Percentiles rank a stretch among this genome's conserved stretches.
phyloP scores from a whole-genome alignment of 176 grass and related monocot species.

The Oryza glaberrima region DNA sequence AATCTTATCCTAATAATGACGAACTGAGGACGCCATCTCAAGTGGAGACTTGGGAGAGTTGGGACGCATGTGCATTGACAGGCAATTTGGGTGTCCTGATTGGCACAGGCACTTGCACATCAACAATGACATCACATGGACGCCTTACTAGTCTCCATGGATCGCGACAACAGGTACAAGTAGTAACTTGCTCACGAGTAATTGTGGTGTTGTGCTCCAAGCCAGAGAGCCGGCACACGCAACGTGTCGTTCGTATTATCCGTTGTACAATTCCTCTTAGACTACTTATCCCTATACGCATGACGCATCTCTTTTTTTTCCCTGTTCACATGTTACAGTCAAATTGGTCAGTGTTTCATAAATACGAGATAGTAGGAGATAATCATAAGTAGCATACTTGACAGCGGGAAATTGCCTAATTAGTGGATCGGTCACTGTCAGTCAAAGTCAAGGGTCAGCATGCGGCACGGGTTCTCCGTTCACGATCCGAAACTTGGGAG shows the following conservation, averaged over 20 bases:
- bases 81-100: background rate
- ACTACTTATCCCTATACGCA: background rate
- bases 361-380: too few species aligned
- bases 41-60: background rate
- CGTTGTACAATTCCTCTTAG: background rate
- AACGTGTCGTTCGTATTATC: background rate
- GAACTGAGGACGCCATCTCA: background rate
- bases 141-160: background rate
- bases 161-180: background rate
- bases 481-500: background rate
- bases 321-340: background rate
- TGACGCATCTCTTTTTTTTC: background rate
- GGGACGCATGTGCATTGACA: conserved; percentile 3
- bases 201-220: too few species aligned
- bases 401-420: background rate
- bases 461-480: background rate
- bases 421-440: background rate
- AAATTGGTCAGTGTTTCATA: background rate
- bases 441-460: background rate
- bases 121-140: background rate
- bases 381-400: background rate
- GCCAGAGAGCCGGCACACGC: background rate
- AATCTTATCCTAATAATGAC: conserved; percentile 6
- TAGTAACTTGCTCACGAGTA: background rate
- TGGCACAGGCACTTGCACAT: background rate